phyloP scores from a whole-genome alignment of 805 yeast genomes.

The Cyberlindnera misumaiensis region DNA sequence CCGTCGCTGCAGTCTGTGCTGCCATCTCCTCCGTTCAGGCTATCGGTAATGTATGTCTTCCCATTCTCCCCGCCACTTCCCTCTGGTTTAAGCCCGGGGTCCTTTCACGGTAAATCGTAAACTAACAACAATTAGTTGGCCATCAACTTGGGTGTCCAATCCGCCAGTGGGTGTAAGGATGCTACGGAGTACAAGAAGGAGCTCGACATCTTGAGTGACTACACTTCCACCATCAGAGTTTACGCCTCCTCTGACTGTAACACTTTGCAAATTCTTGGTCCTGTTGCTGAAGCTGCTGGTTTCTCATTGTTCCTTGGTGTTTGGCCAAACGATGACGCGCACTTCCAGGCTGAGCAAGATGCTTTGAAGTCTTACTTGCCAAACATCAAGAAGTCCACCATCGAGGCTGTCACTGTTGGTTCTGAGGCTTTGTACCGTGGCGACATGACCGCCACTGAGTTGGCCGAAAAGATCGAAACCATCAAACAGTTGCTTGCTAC shows the following conservation, averaged over 20 bases:
- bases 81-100: not conserved
- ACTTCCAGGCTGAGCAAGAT: constrained; percentile 63
- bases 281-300: constrained; percentile 75
- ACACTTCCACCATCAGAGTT: constrained; percentile 67
- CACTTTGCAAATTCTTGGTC: constrained; percentile 77
- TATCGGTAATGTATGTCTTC: constrained; percentile 41
- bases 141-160: constrained; percentile 79
- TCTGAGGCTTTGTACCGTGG: constrained; percentile 93
- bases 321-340: constrained; percentile 89
- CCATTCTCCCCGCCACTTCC: not conserved
- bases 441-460: constrained; percentile 68
- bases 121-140: constrained; percentile 39
- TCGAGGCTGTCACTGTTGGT: constrained; percentile 81
- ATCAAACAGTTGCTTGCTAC: constrained; percentile 52
- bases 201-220: constrained; percentile 47
- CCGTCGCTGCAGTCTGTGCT: constrained; percentile 32
- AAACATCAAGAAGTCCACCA: constrained; percentile 54
- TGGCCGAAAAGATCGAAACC: constrained; percentile 61
- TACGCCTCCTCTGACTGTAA: constrained; percentile 94
- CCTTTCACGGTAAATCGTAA: no score
- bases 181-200: constrained; percentile 66
- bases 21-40: constrained; percentile 47
- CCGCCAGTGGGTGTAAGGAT: constrained; percentile 64
- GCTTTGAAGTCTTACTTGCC: constrained; percentile 74
- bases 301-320: constrained; percentile 77